phyloP scores from a whole-genome alignment of 2,329 filamentous ascomycete species.

The Colletotrichum sp. region DNA sequence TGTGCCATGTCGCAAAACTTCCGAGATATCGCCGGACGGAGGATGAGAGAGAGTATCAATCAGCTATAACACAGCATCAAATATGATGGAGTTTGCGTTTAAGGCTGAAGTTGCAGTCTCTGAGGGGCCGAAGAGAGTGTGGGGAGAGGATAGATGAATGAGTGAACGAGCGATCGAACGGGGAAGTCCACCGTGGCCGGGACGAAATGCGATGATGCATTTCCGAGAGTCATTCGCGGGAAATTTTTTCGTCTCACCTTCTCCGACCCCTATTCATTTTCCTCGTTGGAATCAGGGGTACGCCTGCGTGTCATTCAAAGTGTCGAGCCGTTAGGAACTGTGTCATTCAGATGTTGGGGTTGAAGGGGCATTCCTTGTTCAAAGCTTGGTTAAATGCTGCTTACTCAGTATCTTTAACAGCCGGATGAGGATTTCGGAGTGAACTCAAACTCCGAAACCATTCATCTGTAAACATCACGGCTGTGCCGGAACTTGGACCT shows the following conservation, averaged over 20 bases:
- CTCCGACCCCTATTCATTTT: not conserved
- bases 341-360: conserved; percentile 1
- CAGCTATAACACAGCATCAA: not conserved
- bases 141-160: not conserved
- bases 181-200: not conserved
- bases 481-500: not conserved
- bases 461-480: not conserved
- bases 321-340: not conserved
- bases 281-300: not conserved
- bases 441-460: not conserved
- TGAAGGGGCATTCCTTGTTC: conserved; percentile 12
- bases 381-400: not conserved
- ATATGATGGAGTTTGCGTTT: accelerated
- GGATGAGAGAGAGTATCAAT: not conserved
- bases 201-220: not conserved
- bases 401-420: not conserved
- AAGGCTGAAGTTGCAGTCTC: not conserved
- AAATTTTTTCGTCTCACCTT: conserved; percentile 11
- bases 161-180: not conserved
- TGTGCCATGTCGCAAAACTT: not conserved
- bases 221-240: conserved; percentile 8
- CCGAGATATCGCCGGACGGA: not conserved
- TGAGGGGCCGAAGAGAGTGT: not conserved
- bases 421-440: not conserved
- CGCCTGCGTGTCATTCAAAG: conserved; percentile 10